phyloP scores from a whole-genome alignment of 176 grass and related monocot genomes.

The Echinochloa phyllopogon region DNA sequence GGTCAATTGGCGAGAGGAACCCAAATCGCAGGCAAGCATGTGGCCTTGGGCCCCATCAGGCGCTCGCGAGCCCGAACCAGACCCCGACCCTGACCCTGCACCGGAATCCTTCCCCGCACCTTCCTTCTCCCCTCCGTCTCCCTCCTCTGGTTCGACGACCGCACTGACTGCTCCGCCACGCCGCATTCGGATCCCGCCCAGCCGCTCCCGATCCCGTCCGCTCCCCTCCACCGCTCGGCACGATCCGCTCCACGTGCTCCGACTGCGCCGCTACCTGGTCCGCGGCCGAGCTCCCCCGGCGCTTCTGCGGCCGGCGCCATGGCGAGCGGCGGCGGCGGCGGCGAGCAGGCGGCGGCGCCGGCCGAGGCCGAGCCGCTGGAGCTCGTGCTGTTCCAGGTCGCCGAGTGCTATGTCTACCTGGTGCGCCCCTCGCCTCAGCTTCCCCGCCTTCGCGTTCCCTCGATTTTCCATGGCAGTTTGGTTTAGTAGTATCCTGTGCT shows the following conservation, averaged over 20 bases:
- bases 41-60: not conserved
- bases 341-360: constrained; percentile 31
- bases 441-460: not conserved
- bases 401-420: constrained; percentile 98
- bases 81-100: not conserved
- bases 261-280: not conserved
- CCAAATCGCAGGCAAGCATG: too few relatives aligned
- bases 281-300: not conserved
- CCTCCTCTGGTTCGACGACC: constrained; percentile 14
- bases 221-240: not conserved
- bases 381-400: constrained; percentile 88
- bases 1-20: too few relatives aligned
- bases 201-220: not conserved
- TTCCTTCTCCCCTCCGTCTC: not conserved
- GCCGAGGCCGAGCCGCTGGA: constrained; percentile 62
- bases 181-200: constrained; percentile 29
- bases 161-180: not conserved
- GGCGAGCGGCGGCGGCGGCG: constrained; percentile 40
- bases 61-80: not conserved
- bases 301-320: constrained; percentile 39
- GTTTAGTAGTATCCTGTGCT: not conserved
- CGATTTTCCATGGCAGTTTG: not conserved
- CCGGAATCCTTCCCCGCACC: not conserved
- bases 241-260: not conserved
- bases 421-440: constrained; percentile 28